These are phyloP conservation scores for Spathaspora boniae DNA, from an alignment of 805 yeast genomes.

Conservation along the genomic window DNA sequence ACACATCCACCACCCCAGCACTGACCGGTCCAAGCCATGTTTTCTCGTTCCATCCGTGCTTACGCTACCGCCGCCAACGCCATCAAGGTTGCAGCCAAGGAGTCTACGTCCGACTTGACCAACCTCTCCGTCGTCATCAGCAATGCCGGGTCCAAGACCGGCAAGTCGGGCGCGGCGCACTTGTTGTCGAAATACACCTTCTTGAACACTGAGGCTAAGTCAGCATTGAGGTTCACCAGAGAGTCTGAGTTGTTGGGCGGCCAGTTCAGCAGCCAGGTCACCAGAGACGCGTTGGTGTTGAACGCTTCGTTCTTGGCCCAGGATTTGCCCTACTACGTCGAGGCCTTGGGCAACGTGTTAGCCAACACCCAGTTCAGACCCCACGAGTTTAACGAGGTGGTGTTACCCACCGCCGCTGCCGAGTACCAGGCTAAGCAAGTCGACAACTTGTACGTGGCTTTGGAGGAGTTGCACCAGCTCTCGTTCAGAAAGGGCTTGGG, in stretches of 20 bases:
- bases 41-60: slow-evolving; percentile 42
- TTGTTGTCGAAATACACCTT: slow-evolving; percentile 79
- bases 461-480: slow-evolving; percentile 74
- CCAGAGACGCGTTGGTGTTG: slow-evolving; percentile 82
- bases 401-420: slow-evolving; percentile 69
- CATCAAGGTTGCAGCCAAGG: slow-evolving; percentile 51
- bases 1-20: slow-evolving; percentile 1
- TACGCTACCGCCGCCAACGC: slow-evolving; percentile 39
- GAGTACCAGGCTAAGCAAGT: slow-evolving; percentile 54
- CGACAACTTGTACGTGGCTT: slow-evolving; percentile 56
- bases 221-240: slow-evolving; percentile 90
- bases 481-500: slow-evolving; percentile 90
- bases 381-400: slow-evolving; percentile 81
- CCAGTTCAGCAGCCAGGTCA: slow-evolving; percentile 58
- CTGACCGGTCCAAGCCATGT: slow-evolving; percentile 21
- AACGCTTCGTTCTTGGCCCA: slow-evolving; percentile 80
- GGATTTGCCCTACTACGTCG: slow-evolving; percentile 88
- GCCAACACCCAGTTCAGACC: slow-evolving; percentile 71
- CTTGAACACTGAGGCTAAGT: slow-evolving; percentile 75
- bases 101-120: slow-evolving; percentile 54
- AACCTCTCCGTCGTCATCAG: slow-evolving; percentile 72
- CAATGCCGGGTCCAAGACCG: slow-evolving; percentile 79
- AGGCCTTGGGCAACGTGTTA: slow-evolving; percentile 72
- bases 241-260: slow-evolving; percentile 95
- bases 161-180: slow-evolving; percentile 80